Base-by-base conservation (phyloP, 2,329 filamentous ascomycete genomes). In the Dactylonectria estremocensis region DNA sequence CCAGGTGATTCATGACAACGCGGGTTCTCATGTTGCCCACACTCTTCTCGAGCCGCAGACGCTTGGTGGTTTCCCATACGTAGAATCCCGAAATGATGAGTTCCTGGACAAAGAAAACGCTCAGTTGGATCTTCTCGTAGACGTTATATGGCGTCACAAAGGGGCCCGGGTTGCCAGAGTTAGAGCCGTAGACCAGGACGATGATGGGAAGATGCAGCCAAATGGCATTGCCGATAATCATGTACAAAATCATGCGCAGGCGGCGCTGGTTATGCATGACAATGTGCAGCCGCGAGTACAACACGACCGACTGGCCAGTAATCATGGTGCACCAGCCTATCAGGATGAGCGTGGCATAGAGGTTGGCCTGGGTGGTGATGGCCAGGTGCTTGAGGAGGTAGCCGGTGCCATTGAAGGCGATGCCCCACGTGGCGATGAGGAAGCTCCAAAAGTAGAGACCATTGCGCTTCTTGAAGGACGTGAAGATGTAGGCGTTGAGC, bases 221-320 rank as follows among this genome's bases (percentile, higher is more conserved):
- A 20, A 89, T 69, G 3, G 83, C 83, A 72, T 90, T 84, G 67
- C 81, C 72, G 54, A 90, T 83, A 64, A 92, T 91, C 86, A 91
- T 89, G 62, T 71, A 80, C 3, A 90, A 81, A 0, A 89, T 85
- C 22, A 82, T 80, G 2, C 82, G 83, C 1, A 91, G 80, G 2
- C 85, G 77, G 2, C 78, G 77, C 24, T 83, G 69, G 80, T 88
- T 86, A 14, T 84, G 84, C 14, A 89, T 81, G 16, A 91, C 83
- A 3, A 92, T 82, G 72, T 91, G 88, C 1, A 91, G 81, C 1
- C 90, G 84, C 1, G 88, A 91, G 78, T 89, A 92, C 1, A 92
- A 80, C 2, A 91, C 89, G 18, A 91, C 73, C 0, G 86, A 86
- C 74, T 91, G 88, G 0, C 89, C 90, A 0, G 88, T 90, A 0